These are phyloP conservation scores for Austroboletus eburneus DNA, from an alignment of 768 basidiomycete genomes.

Conservation along the genomic window DNA sequence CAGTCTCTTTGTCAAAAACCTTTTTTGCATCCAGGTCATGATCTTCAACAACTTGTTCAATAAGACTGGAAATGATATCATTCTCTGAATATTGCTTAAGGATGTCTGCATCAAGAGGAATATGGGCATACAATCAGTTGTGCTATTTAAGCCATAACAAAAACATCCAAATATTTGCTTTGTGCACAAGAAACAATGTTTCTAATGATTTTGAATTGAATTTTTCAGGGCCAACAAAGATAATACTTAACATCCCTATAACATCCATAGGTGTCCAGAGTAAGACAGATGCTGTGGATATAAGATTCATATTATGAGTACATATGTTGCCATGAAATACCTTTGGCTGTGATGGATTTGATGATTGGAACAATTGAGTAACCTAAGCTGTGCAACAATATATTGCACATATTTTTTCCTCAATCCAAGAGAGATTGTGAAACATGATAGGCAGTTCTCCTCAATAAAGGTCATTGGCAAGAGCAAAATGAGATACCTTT, in stretches of 20 bases:
- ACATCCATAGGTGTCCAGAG: constrained; percentile 27
- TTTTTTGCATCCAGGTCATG: not conserved
- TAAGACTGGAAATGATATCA: not conserved
- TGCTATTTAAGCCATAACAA: not conserved
- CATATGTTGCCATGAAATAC: constrained; percentile 34
- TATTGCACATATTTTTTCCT: constrained; percentile 25
- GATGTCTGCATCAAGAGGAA: not conserved
- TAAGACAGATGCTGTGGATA: constrained; percentile 25
- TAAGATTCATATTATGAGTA: constrained; percentile 32
- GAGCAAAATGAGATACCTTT: not conserved
- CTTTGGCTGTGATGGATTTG: constrained; percentile 17
- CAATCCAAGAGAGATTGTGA: not conserved
- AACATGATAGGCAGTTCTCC: not conserved
- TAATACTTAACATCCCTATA: constrained; percentile 20
- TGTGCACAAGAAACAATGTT: not conserved
- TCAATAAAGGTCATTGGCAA: not conserved
- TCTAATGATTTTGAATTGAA: not conserved
- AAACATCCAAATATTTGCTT: not conserved
- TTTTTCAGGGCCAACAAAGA: constrained; percentile 29
- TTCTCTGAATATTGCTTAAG: not conserved
- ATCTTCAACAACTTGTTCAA: constrained; percentile 15
- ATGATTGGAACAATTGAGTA: constrained; percentile 22
- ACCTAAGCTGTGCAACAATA: constrained; percentile 28
- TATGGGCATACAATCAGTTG: constrained; percentile 1
- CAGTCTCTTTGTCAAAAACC: constrained; percentile 26